phyloP scores from a whole-genome alignment of 148 eudicot species.

The Cornus controversa region DNA sequence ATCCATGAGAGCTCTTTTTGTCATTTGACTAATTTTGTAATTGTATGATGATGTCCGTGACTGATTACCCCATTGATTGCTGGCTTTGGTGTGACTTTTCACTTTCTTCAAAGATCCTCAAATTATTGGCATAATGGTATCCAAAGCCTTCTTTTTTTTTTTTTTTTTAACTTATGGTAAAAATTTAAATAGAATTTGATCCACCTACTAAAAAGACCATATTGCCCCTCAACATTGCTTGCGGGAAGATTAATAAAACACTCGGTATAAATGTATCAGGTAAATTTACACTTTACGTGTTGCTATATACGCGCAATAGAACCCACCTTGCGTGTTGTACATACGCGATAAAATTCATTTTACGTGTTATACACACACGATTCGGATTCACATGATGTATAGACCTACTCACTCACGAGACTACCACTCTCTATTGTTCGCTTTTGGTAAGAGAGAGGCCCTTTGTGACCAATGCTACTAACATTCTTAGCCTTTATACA shows the following conservation, averaged over 20 bases:
- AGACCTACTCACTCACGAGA: too few species aligned
- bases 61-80: constrained; percentile 12
- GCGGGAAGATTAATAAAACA: too few species aligned
- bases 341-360: too few species aligned
- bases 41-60: constrained; percentile 16
- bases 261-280: too few species aligned
- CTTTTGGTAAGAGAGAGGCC: neutral
- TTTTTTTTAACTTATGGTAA: neutral
- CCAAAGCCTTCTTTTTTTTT: constrained; percentile 2
- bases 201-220: neutral
- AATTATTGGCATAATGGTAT: constrained; percentile 17
- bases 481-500: too few species aligned
- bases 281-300: too few species aligned
- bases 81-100: constrained; percentile 8
- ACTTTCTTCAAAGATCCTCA: constrained; percentile 7
- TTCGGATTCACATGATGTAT: too few species aligned
- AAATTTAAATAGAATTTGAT: neutral
- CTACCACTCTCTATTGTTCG: too few species aligned
- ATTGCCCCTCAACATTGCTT: neutral
- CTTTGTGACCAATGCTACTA: too few species aligned
- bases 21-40: constrained; percentile 8
- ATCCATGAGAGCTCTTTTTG: constrained; percentile 6
- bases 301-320: too few species aligned
- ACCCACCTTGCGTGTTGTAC: too few species aligned
- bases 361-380: too few species aligned